Evolutionary conservation across 2,329 filamentous ascomycete genomes (phyloP).

Genomic region (Beauveria medogensis): DNA sequence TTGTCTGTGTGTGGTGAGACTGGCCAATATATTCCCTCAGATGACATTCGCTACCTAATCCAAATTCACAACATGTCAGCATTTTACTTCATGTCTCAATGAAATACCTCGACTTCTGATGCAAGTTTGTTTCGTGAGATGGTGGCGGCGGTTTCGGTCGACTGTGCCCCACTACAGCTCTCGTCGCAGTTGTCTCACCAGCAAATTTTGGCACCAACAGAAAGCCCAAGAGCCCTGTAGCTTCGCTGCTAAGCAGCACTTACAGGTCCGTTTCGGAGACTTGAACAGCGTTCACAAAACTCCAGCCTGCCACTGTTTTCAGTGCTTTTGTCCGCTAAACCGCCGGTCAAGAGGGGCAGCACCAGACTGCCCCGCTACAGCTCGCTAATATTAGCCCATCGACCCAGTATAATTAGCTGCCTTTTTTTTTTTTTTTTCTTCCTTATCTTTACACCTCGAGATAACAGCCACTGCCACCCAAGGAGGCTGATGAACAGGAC

Average conservation of each 20-base stretch:
- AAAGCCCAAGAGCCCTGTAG: neutral
- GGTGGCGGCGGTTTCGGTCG: constrained; percentile 6
- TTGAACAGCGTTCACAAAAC: neutral
- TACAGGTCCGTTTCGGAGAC: neutral
- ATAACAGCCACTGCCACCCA: neutral
- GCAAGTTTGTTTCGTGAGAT: constrained; percentile 6
- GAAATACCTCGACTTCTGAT: neutral
- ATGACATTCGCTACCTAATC: too few relatives aligned
- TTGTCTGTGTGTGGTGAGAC: neutral
- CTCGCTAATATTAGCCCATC: constrained; percentile 1
- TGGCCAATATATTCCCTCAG: neutral
- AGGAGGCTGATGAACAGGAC: neutral
- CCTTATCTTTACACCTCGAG: neutral
- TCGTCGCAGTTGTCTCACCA: neutral
- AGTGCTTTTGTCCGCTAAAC: neutral
- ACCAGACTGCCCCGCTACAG: neutral
- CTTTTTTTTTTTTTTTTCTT: neutral
- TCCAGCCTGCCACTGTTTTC: neutral
- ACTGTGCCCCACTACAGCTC: neutral
- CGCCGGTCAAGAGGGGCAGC: neutral
- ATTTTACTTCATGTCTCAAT: too few relatives aligned
- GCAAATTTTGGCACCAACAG: neutral
- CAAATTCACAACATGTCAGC: too few relatives aligned
- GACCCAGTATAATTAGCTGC: neutral
- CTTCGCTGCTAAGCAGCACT: neutral